Percentiles rank a stretch among this genome's conserved stretches.
phyloP scores from a whole-genome alignment of 768 basidiomycete genomes.

The Pleurotus salmoneostramineus region DNA sequence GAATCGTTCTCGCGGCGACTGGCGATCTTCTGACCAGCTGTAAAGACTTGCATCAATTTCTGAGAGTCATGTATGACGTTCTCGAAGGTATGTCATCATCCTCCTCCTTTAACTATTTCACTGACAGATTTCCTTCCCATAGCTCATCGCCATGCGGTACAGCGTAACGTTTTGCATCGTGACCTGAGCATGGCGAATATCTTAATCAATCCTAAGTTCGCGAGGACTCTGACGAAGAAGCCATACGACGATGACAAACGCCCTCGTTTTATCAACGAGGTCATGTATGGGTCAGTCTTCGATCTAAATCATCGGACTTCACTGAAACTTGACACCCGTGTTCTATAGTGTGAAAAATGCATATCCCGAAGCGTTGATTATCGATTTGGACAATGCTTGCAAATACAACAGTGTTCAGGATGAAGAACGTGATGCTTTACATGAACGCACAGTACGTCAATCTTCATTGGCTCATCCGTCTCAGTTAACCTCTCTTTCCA shows the following conservation, averaged over 20 bases:
- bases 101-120: too few species aligned
- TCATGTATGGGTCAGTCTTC: not conserved
- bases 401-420: not conserved
- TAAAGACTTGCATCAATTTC: not conserved
- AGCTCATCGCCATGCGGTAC: constrained; percentile 1
- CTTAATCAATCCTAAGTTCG: not conserved
- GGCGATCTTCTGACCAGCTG: not conserved
- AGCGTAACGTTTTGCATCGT: not conserved
- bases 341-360: not conserved
- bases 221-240: not conserved
- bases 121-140: not conserved
- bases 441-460: too few species aligned
- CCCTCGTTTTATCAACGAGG: not conserved
- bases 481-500: too few species aligned
- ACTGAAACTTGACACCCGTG: not conserved
- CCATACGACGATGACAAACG: not conserved
- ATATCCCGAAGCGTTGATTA: not conserved
- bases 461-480: not conserved
- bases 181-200: constrained; percentile 3
- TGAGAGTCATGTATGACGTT: constrained; percentile 1
- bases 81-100: not conserved
- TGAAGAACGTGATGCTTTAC: not conserved
- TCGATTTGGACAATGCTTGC: not conserved
- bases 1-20: not conserved
- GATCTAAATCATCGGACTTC: too few species aligned